Base-by-base conservation (phyloP, 2,329 filamentous ascomycete genomes). In the Aspergillus viridinutans region DNA sequence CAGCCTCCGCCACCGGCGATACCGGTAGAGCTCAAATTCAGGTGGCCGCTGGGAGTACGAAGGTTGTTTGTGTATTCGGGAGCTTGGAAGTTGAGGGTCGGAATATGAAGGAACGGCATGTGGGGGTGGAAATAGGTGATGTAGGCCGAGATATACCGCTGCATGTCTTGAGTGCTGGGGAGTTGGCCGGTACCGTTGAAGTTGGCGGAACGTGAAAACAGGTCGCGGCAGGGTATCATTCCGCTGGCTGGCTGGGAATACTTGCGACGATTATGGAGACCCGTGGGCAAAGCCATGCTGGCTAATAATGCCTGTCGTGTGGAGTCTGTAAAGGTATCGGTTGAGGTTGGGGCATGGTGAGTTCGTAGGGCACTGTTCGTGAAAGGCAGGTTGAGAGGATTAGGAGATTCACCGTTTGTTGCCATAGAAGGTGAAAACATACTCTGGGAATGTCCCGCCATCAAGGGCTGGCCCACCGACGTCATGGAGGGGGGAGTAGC, bases 51-150 rank as follows among this genome's bases (percentile, higher is more conserved):
- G 59, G 85, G 80, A 58, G 83, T 83, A 69, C 85, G 85, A 59
- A 85, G 69, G 51, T 81, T 82, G 59, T 76, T 84, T 48, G 84
- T 81, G 63, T 85, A 85, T 49, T 88, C 81, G 52, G 89, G 83
- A 52, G 90, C 84, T 68, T 96, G 91, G 76, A 97, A 97, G 45
- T 92, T 92, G 61, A 97, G 80, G 17, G 93, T 96, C 53, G 92
- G 88, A 64, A 96, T 85, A 75, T 97, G 93, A 59, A 96, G 80
- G 74, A 97, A 96, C n/a, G 94, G 93, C 59, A 96, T 76, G 72
- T 97, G 93, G 23, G 93, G 93, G 70, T 97, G 92, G 74, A 96
- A 96, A 72, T 90, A 96, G 62, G 87, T 86, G 67, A 97, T 86
- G 76, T 97, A 97, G 58, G 92, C 89, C 62, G 87, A 86, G 61